Base-by-base conservation (phyloP, 83 land plant species). In the Diphasiastrum complanatum region DNA sequence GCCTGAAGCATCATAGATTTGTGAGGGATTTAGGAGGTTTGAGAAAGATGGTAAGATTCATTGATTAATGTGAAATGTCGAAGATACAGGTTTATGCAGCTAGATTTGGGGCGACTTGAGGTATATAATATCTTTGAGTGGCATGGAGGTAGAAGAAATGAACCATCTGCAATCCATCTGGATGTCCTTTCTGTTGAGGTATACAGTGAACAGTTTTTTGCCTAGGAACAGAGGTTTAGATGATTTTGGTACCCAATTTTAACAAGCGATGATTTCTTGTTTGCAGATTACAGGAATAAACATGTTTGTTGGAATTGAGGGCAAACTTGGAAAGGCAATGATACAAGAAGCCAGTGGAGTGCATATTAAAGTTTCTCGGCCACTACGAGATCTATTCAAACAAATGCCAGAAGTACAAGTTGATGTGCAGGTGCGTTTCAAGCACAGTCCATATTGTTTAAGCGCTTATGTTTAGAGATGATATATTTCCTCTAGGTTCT, bases 111-210 rank as follows among this genome's bases (percentile, higher is more conserved):
- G 20, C 81, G 72, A 57, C 75, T 95, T n/a, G 57, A 71, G 40
- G 69, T 95, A 19, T 78, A 55, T 25, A 95, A 95, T 71, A 80
- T 50, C 38, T 73, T 95, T 40, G 81, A 75, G 33, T 95, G 99
- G 99, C 80, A 86, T 80, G 99, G 99, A 41, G 47, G 71, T 26
- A 61, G 63, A 11, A 79, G 78, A 34, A 67, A 71, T 33, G 92
- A 81, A 73, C 76, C 84, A 52, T 81, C 96, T 63, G 81, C 96
- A 50, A 85, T 95, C 31, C 99, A 95, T 78, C 68, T 95, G 37
- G 99, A 95, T 75, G 79, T 86, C 57, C 80, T 95, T 66, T 70
- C 73, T 67, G 99, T 92, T 19, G 89, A 95, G 91, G 99, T 89
- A 50, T 70, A 68, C 22, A 61, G 45, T 34, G 14, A 34, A 1